Evolutionary conservation across 2,329 filamentous ascomycete genomes (phyloP).

Genomic region (Hyphodiscus sp.): DNA sequence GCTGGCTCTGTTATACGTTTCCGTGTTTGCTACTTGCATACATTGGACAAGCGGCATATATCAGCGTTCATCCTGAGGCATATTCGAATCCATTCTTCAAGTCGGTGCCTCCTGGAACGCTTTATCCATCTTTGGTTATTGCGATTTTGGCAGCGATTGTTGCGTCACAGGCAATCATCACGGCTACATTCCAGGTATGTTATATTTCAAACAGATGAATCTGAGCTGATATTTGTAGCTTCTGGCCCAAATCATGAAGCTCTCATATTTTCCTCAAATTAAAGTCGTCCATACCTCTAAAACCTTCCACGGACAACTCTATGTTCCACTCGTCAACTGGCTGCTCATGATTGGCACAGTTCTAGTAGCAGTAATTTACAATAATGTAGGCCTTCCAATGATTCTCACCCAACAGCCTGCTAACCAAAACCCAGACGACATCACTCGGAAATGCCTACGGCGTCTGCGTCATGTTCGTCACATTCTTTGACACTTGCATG

Average conservation of each 20-base stretch:
- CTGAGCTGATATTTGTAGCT: conserved; percentile 34
- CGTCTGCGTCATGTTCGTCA: conserved; percentile 73
- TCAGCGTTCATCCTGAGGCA: conserved; percentile 50
- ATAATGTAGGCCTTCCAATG: conserved; percentile 43
- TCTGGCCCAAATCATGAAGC: conserved; percentile 64
- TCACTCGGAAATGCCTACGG: conserved; percentile 56
- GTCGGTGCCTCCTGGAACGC: conserved; percentile 57
- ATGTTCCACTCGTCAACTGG: conserved; percentile 71
- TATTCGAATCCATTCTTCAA: conserved; percentile 71
- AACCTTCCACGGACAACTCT: conserved; percentile 66
- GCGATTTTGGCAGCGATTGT: conserved; percentile 69
- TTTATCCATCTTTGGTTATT: conserved; percentile 62
- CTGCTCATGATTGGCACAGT: conserved; percentile 68
- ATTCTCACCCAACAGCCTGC: not conserved
- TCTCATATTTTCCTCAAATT: conserved; percentile 69
- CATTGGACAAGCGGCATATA: conserved; percentile 64
- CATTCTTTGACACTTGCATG: conserved; percentile 71
- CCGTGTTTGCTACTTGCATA: conserved; percentile 50
- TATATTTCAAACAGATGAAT: not conserved
- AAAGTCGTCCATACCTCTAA: conserved; percentile 65
- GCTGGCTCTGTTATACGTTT: conserved; percentile 62
- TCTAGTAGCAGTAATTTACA: conserved; percentile 65
- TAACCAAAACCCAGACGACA: conserved; percentile 42
- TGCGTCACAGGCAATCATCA: conserved; percentile 73
- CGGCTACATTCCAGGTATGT: conserved; percentile 58